Evolutionary conservation across 1,284 basidiomycete genomes (phyloP).

Genomic region (Anthracocystis panici-leucophaei): DNA sequence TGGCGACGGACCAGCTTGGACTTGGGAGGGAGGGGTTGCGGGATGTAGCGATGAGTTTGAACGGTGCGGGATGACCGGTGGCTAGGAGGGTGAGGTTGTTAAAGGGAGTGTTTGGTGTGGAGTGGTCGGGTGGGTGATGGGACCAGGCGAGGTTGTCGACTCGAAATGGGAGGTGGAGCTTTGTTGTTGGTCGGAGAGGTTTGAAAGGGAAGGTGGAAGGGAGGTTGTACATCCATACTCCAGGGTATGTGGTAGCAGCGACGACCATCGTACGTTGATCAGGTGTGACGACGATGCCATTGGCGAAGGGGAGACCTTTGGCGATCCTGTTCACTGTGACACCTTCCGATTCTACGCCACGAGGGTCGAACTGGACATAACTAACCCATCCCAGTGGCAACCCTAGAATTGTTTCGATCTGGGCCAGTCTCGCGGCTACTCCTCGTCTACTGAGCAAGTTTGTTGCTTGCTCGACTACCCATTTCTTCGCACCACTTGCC

Average conservation of each 20-base stretch:
- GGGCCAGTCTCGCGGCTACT: conserved; percentile 60
- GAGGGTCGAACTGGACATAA: conserved; percentile 40
- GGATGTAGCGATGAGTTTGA: conserved; percentile 72
- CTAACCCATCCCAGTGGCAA: conserved; percentile 75
- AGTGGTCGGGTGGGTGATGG: conserved; percentile 62
- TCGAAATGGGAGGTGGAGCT: conserved; percentile 74
- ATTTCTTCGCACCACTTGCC: neutral
- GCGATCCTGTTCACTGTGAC: conserved; percentile 70
- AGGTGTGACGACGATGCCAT: conserved; percentile 76
- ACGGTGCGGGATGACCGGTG: conserved; percentile 77
- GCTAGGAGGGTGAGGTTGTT: conserved; percentile 73
- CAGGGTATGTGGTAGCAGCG: conserved; percentile 73
- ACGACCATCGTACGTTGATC: conserved; percentile 74
- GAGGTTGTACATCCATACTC: conserved; percentile 74
- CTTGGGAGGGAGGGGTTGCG: conserved; percentile 67
- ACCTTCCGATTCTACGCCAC: neutral
- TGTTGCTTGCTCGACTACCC: neutral
- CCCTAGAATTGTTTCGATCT: conserved; percentile 75
- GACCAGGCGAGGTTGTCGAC: conserved; percentile 76
- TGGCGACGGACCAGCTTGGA: conserved; percentile 27
- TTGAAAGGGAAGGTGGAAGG: conserved; percentile 56
- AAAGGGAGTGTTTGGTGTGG: neutral
- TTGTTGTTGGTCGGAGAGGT: conserved; percentile 62
- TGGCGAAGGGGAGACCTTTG: conserved; percentile 76
- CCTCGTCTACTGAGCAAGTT: neutral